Conservation (phyloP, 306 rosid species). For the Vigna mungo region DNA sequence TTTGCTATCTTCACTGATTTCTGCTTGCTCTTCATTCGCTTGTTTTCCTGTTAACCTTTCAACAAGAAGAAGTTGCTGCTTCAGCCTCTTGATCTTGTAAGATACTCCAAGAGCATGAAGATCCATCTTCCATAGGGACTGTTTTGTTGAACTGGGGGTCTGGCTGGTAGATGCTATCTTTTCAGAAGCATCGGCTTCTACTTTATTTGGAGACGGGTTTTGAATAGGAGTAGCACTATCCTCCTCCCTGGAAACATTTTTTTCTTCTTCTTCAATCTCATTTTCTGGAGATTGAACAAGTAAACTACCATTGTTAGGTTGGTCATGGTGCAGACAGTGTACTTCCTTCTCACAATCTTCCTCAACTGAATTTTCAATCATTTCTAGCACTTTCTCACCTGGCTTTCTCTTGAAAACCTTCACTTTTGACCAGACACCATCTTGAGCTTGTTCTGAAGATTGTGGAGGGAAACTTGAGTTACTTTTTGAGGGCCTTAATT, state of each 20-base stretch:
- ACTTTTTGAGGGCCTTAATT: slow-evolving; percentile 51
- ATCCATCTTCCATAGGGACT: slow-evolving; percentile 86
- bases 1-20: slow-evolving; percentile 54
- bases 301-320: slow-evolving; percentile 29
- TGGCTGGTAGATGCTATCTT: slow-evolving; percentile 48
- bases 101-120: slow-evolving; percentile 91
- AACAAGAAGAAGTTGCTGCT: slow-evolving; percentile 83
- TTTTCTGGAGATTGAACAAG: slow-evolving; percentile 52
- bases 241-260: slow-evolving; percentile 41
- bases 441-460: slow-evolving; percentile 52
- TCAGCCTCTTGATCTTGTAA: slow-evolving; percentile 92
- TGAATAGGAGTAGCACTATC: slow-evolving; percentile 36
- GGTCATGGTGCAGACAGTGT: slow-evolving; percentile 22
- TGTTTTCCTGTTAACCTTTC: slow-evolving; percentile 84
- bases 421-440: slow-evolving; percentile 55
- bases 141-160: slow-evolving; percentile 57
- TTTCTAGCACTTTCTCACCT: slow-evolving; percentile 58
- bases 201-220: slow-evolving; percentile 40
- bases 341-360: slow-evolving; percentile 47
- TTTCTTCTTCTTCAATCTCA: slow-evolving; percentile 51
- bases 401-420: slow-evolving; percentile 59
- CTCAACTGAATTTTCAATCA: slow-evolving; percentile 52
- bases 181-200: slow-evolving; percentile 42
- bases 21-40: slow-evolving; percentile 53
- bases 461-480: slow-evolving; percentile 49